phyloP scores from a whole-genome alignment of 495 filamentous ascomycete genomes.

The Penicillium maclennaniae region DNA sequence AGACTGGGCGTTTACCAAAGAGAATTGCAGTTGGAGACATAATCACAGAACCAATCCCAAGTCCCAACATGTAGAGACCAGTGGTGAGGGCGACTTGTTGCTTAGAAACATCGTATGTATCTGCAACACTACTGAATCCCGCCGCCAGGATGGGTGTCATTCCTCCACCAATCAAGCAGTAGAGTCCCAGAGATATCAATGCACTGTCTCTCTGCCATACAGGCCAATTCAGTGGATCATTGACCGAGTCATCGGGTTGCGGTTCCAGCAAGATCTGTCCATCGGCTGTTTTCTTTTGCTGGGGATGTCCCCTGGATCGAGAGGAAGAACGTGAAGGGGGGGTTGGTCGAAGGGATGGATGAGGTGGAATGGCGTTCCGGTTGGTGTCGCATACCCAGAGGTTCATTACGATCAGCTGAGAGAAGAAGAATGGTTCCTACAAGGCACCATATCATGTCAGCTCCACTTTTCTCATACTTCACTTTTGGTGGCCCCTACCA shows the following conservation, averaged over 20 bases:
- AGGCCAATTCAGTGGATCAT: conserved; percentile 95
- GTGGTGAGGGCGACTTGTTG: conserved; percentile 83
- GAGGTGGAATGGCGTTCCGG: conserved; percentile 74
- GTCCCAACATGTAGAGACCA: conserved; percentile 91
- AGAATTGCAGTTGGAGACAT: conserved; percentile 89
- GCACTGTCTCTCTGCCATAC: conserved; percentile 77
- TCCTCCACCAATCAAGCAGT: conserved; percentile 88
- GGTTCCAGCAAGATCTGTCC: conserved; percentile 87
- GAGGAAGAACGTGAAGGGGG: conserved; percentile 37
- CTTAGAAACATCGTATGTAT: conserved; percentile 64
- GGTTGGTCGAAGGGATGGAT: conserved; percentile 61
- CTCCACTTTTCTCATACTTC: neutral
- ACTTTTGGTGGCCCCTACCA: conserved; percentile 50
- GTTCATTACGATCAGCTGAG: conserved; percentile 72
- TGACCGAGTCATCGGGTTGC: conserved; percentile 84
- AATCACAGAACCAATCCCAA: conserved; percentile 79
- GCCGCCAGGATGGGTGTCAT: conserved; percentile 91
- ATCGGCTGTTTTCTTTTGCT: conserved; percentile 73
- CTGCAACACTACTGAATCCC: conserved; percentile 79
- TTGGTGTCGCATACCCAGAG: conserved; percentile 71
- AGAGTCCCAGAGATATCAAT: conserved; percentile 80
- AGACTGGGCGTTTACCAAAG: conserved; percentile 88
- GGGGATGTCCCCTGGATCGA: conserved; percentile 33
- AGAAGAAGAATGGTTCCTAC: conserved; percentile 79
- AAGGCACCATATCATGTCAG: neutral